phyloP scores from a whole-genome alignment of 768 basidiomycete genomes.

The Aureoboletus auriporus region DNA sequence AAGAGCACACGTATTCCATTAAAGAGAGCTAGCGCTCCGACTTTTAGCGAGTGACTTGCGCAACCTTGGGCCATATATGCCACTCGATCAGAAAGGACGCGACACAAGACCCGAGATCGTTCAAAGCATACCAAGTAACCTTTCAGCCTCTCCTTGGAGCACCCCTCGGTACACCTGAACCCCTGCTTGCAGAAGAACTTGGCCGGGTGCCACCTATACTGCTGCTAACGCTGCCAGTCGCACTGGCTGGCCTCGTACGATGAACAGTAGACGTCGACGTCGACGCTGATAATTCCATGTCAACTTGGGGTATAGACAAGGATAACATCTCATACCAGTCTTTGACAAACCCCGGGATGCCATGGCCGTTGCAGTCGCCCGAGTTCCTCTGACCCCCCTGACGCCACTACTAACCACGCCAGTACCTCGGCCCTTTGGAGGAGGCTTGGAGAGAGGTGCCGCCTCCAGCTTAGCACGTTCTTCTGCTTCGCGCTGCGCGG shows the following conservation, averaged over 20 bases:
- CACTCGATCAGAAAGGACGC: background rate
- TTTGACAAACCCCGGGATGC: constrained; percentile 40
- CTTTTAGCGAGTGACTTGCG: constrained; percentile 1
- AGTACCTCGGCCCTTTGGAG: constrained; percentile 42
- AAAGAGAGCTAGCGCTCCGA: background rate
- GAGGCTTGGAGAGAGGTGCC: constrained; percentile 26
- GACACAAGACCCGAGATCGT: background rate
- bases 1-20: constrained; percentile 4
- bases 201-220: constrained; percentile 18
- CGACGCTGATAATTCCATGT: constrained; percentile 8
- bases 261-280: constrained; percentile 12
- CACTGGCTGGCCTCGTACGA: constrained; percentile 26
- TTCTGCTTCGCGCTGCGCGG: constrained; percentile 42
- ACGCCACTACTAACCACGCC: constrained; percentile 50
- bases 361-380: constrained; percentile 50
- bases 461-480: constrained; percentile 49
- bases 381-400: constrained; percentile 68
- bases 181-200: constrained; percentile 22
- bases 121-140: background rate
- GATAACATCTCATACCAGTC: constrained; percentile 30
- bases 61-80: background rate
- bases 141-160: constrained; percentile 22
- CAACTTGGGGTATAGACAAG: background rate
- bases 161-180: constrained; percentile 24
- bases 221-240: constrained; percentile 19